phyloP scores from a whole-genome alignment of 805 yeast species.

The Candida dajiaensis region DNA sequence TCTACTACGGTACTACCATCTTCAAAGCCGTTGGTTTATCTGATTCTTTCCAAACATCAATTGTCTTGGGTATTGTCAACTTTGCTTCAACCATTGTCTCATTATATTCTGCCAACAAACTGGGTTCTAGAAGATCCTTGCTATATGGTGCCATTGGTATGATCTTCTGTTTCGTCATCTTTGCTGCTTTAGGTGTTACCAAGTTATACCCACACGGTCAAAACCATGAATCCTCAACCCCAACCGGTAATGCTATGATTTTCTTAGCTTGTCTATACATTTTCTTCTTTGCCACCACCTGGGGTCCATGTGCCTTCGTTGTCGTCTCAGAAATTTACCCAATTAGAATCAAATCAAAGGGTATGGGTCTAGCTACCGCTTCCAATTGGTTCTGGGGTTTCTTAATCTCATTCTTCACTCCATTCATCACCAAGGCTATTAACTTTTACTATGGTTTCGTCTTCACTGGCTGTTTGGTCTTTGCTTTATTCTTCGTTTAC shows the following conservation, averaged over 20 bases:
- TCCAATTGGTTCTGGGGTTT: conserved; percentile 66
- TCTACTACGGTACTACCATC: conserved; percentile 60
- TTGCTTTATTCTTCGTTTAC: conserved; percentile 58
- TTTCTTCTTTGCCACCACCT: conserved; percentile 66
- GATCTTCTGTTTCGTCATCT: conserved; percentile 40
- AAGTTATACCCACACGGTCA: conserved; percentile 35
- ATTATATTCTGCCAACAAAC: conserved; percentile 43
- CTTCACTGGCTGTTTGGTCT: conserved; percentile 54
- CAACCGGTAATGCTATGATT: conserved; percentile 67
- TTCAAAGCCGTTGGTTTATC: conserved; percentile 54
- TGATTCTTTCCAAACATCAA: conserved; percentile 54
- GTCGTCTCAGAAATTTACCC: conserved; percentile 68
- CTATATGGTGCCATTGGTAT: conserved; percentile 45
- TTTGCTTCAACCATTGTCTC: conserved; percentile 51
- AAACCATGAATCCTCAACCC: conserved; percentile 40
- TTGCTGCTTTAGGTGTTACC: conserved; percentile 58
- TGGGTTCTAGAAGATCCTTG: conserved; percentile 47
- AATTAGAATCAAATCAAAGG: conserved; percentile 58
- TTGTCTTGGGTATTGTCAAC: conserved; percentile 53
- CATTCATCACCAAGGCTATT: conserved; percentile 60
- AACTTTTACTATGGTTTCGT: conserved; percentile 70
- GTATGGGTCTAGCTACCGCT: conserved; percentile 54
- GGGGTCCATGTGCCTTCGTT: conserved; percentile 67
- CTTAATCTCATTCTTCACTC: conserved; percentile 62
- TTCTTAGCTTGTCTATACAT: conserved; percentile 64